Conservation (phyloP, 805 yeast genomes). For the Ascoidea rubescens region DNA sequence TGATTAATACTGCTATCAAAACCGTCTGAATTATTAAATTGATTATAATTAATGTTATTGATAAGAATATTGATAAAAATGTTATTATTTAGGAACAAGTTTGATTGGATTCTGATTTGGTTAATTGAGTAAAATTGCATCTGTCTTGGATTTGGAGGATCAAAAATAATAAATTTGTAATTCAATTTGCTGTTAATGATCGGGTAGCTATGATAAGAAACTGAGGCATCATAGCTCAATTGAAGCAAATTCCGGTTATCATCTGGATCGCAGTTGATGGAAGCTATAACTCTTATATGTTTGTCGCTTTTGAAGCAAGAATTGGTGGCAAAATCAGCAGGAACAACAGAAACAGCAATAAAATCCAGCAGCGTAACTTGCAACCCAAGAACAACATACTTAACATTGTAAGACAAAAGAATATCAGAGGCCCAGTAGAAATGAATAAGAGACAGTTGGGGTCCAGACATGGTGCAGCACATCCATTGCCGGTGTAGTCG, state of each 20-base stretch:
- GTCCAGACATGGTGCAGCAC: too few relatives aligned
- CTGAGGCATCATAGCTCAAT: slow-evolving; percentile 7
- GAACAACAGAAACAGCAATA: background rate
- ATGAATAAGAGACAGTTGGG: too few relatives aligned
- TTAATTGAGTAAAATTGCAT: slow-evolving; percentile 10
- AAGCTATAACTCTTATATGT: slow-evolving; percentile 8
- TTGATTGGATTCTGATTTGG: slow-evolving; percentile 4
- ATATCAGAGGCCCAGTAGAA: too few relatives aligned
- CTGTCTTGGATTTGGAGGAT: slow-evolving; percentile 10
- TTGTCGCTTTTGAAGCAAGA: background rate
- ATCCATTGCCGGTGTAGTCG: too few relatives aligned
- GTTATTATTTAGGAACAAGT: background rate
- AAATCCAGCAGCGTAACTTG: background rate
- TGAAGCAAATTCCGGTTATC: slow-evolving; percentile 3
- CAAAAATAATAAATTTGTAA: slow-evolving; percentile 8
- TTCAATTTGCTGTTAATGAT: slow-evolving; percentile 1
- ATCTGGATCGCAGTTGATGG: slow-evolving; percentile 1
- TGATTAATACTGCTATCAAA: background rate
- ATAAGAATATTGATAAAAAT: background rate
- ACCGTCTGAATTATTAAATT: background rate
- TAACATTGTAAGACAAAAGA: too few relatives aligned
- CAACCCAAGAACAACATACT: too few relatives aligned
- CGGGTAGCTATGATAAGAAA: slow-evolving; percentile 8
- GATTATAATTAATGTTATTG: background rate
- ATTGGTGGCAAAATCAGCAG: background rate